Conservation (phyloP, 179 eudicot species). For the Heliamphora ciliata region DNA sequence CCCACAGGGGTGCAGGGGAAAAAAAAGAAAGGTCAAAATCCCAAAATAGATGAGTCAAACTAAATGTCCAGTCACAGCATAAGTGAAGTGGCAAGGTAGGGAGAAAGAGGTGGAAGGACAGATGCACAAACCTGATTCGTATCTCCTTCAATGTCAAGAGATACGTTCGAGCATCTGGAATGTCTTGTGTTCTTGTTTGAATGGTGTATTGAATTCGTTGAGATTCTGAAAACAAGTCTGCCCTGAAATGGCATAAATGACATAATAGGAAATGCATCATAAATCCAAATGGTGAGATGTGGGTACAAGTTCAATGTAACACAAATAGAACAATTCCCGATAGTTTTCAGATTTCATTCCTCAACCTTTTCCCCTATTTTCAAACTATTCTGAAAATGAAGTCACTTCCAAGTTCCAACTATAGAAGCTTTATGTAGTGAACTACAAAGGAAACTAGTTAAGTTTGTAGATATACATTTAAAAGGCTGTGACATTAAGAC, state of each 20-base stretch:
- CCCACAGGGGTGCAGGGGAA: too few relatives aligned
- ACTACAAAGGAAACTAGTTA: background rate
- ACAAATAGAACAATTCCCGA: background rate
- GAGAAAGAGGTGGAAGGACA: background rate
- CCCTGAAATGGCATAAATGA: conserved; percentile 41
- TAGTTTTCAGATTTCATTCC: too few relatives aligned
- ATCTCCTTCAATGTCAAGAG: conserved; percentile 73
- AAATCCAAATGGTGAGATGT: conserved; percentile 1
- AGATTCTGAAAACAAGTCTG: conserved; percentile 68
- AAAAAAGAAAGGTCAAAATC: too few relatives aligned
- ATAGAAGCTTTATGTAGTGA: background rate
- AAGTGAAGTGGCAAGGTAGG: background rate
- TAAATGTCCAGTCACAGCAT: background rate
- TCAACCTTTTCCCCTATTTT: background rate
- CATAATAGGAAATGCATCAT: background rate
- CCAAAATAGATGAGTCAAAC: background rate
- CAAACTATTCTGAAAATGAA: background rate
- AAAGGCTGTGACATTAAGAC: background rate
- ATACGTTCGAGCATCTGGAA: conserved; percentile 77
- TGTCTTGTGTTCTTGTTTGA: conserved; percentile 51
- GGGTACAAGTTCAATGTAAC: background rate
- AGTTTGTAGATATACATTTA: background rate
- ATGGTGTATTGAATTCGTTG: conserved; percentile 69
- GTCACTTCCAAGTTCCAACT: background rate
- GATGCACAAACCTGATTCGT: conserved; percentile 37